Base-by-base conservation (phyloP, 2,329 filamentous ascomycete species). In the Alternaria triticina region DNA sequence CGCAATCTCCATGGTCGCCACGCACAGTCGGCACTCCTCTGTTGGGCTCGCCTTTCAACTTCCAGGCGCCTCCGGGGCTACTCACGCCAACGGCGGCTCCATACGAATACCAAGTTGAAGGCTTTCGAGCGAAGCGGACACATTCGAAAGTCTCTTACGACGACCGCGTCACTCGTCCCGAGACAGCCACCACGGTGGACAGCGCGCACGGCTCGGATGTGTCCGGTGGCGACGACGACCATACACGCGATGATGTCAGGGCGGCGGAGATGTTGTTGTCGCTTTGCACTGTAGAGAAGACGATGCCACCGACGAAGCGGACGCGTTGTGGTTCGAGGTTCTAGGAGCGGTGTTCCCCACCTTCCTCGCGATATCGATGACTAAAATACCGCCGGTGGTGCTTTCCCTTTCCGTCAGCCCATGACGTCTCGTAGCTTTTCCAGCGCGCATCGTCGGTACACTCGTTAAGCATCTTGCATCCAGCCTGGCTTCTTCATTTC, bases 241-340 rank as follows among this genome's bases (percentile, higher is more conserved):
- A 64, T 45, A 60, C 61, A 58, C 46, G 52, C 54, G 60, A 64
- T 17, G 78, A 81, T 12, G 60, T 79, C 7, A 74, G 76, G 22
- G 81, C 80, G 15, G 81, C 81, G 4, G 66, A 77, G 64, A 63
- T 74, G 54, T 66, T 83, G 60, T 61, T 81, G 54, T 70, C 73
- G 46, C 69, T 82, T 11, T 68, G 71, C 30, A 64, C 66, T 44
- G 69, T 51, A 15, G 76, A 76, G 47, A 50, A 64, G 15, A 44
- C 60, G n/a, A 62, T 76, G 46, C 70, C 66, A 22, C 57, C 63
- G 10, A 49, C 61, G 15, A 79, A 77, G 62, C 74, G 79, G 22
- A 74, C 73, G 60, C 74, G 77, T 57, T 71, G 70, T 40, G 70
- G 66, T n/a, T 74, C 70, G 20, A 68, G 55, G 50, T 70, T 62